Evolutionary conservation across 2,329 filamentous ascomycete genomes (phyloP), one percentile per base, ranked within the genome.

Genomic region (Nectriaceae sp.): DNA sequence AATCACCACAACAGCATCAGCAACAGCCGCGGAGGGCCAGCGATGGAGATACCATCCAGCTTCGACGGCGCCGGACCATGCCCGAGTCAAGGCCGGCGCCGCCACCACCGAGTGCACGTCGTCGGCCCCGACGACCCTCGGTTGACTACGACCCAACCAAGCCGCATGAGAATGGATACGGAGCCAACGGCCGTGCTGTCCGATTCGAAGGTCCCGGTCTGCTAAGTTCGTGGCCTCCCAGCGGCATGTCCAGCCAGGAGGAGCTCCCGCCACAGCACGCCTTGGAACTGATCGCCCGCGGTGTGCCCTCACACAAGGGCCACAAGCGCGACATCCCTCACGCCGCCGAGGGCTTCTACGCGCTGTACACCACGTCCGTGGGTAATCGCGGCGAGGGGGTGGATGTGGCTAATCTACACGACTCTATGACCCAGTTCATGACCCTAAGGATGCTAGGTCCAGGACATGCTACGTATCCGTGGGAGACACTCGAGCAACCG

Each of bases 401-500:
- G 3, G 80, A 83, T 50, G 67, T 65, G 6, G 76, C 71, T 15
- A 75, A 79, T 55, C 64, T 75, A 21, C 78, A 82, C 62, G 75
- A 80, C 54, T 66, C 75, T 42, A 83, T 83, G 80, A 76, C 72
- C 8, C 76, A 82, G 65, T 74, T 83, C 57, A 82, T 81, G 74
- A 82, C 78, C 2, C 65, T 83, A 61, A 71, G 75, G 21, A 69
- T 78, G 13, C 70, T 75, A 47, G 73, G 75, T 3, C 59, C 65
- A 0, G 71, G 70, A 4, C 61, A 69, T 15, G 71, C 79, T 38
- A 62, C 65, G 3, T 65, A 73, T 50, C 85, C 84, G 2, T 90
- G 84, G 87, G 80, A 87, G 53, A 85, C 87, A 2, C 73, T 90
- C 21, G 88, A 91, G 62, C 86, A 90, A 60, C 88, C 88, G 4